Conservation (phyloP, 2,329 filamentous ascomycete genomes). For the Aureobasidium namibiae region DNA sequence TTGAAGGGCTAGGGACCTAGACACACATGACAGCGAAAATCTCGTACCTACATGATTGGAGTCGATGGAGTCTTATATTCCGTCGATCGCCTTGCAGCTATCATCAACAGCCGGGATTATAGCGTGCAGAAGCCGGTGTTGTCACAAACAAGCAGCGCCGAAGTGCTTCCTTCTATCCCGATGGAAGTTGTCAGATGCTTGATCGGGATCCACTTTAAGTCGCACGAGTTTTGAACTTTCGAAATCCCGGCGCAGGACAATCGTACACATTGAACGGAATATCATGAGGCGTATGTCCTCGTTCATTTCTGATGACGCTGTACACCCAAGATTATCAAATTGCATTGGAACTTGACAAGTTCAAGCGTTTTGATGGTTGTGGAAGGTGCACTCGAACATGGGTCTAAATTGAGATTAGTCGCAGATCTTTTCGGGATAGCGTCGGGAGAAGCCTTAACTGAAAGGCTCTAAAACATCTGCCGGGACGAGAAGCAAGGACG, state of each 20-base stretch:
- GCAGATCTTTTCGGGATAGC: neutral
- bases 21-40: neutral
- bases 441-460: neutral
- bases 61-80: neutral
- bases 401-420: neutral
- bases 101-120: conserved; percentile 1
- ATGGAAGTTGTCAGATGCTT: conserved; percentile 4
- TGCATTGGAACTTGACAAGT: neutral
- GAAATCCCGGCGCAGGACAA: neutral
- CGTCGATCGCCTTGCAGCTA: neutral
- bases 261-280: no score
- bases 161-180: conserved; percentile 1
- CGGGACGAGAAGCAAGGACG: neutral
- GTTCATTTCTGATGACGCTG: neutral
- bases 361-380: neutral
- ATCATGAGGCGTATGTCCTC: no score
- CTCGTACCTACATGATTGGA: neutral
- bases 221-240: neutral
- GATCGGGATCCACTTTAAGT: neutral
- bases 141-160: neutral
- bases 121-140: neutral
- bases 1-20: neutral
- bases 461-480: neutral
- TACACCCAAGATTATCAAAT: neutral
- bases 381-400: no score